Percentiles rank a stretch among this genome's conserved stretches.
Conservation (phyloP, 345 rosid species). For the Eucalyptus curtisii region DNA sequence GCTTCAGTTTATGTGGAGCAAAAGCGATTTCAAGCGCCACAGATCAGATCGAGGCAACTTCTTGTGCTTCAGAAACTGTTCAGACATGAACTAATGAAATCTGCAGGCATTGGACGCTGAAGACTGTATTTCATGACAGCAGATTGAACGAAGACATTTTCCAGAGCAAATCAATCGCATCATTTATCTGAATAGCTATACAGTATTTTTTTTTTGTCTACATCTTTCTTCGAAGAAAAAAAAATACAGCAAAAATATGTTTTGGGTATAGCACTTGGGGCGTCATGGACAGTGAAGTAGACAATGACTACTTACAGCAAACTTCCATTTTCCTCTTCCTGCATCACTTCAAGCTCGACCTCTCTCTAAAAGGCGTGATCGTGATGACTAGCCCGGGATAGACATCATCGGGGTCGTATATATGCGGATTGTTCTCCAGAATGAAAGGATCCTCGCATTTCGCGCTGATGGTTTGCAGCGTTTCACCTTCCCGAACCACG, state of each 20-base stretch:
- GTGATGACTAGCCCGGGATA: constrained; percentile 59
- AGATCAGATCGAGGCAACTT: neutral
- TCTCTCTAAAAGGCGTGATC: constrained; percentile 27
- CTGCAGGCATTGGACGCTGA: neutral
- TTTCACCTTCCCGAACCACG: constrained; percentile 55
- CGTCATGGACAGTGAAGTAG: neutral
- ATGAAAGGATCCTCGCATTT: constrained; percentile 69
- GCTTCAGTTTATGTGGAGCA: neutral
- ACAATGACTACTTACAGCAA: neutral
- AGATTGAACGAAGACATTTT: neutral
- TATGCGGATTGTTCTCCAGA: constrained; percentile 69
- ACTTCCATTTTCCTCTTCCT: neutral
- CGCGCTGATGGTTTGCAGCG: constrained; percentile 56
- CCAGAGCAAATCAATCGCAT: neutral
- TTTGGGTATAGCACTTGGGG: neutral
- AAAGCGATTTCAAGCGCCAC: neutral
- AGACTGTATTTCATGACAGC: neutral
- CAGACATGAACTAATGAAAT: neutral
- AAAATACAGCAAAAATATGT: neutral
- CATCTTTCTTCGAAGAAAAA: neutral
- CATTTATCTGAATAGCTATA: neutral
- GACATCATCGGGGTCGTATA: constrained; percentile 67
- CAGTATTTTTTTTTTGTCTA: neutral
- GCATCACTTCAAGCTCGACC: neutral
- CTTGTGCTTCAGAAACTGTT: neutral